Evolutionary conservation across 2,329 filamentous ascomycete species (phyloP).

Genomic region (Ceratocystis colombiana): DNA sequence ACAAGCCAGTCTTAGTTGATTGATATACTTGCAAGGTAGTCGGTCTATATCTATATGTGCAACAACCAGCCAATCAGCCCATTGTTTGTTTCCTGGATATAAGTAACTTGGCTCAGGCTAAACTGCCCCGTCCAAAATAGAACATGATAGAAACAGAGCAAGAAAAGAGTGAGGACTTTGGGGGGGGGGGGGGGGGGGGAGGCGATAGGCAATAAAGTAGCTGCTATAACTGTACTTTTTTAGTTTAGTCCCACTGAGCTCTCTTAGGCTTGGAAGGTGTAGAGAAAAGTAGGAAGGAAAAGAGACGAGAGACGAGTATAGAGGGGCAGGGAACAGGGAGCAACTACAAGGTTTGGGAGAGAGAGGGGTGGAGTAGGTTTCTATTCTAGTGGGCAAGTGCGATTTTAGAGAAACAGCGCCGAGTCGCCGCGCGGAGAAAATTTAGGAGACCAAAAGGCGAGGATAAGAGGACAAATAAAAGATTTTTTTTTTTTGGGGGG

Average conservation of each 20-base stretch:
- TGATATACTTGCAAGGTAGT: background rate
- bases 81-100: background rate
- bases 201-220: background rate
- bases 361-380: background rate
- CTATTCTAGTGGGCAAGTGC: background rate
- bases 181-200: background rate
- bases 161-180: background rate
- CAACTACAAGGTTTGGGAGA: background rate
- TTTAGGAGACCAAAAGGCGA: background rate
- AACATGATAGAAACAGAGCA: conserved; percentile 1
- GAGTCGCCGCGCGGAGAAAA: conserved; percentile 5
- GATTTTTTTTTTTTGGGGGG: no score
- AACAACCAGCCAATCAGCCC: conserved; percentile 2
- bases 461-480: background rate
- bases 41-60: background rate
- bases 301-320: background rate
- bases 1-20: conserved; percentile 1
- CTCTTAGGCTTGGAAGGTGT: background rate
- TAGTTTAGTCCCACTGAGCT: background rate
- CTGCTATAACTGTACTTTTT: background rate
- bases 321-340: background rate
- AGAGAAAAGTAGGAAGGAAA: background rate
- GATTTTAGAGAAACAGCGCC: background rate
- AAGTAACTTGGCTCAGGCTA: background rate
- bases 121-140: conserved; percentile 2